Base-by-base conservation (phyloP, 495 filamentous ascomycete species). In the Neurospora sp. region DNA sequence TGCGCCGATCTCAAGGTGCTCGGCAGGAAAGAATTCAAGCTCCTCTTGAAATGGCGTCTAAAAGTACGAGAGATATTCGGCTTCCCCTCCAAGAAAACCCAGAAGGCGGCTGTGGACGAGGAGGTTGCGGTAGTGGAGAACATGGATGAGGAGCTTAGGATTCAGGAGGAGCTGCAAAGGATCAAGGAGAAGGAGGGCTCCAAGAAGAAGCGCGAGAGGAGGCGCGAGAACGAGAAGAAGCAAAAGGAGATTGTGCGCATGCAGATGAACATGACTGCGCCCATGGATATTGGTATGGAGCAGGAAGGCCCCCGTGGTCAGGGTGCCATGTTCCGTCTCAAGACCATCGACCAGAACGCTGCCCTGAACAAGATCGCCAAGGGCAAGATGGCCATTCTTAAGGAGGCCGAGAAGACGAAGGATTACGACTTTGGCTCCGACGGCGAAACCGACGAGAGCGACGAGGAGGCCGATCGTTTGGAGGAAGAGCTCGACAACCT, bases 211-310 rank as follows among this genome's bases (percentile, higher is more conserved):
- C 89, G 92, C 72, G 91, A 94, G 76, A 85, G 91, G 73, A 85
- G 93, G 73, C 90, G 87, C 75, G 93, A 94, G 45, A 98, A 98
- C 74, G 94, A 97, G 80, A 89, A 89, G 78, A 97, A 94, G 82
- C 90, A 91, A 74, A 94, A 91, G 80, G 94, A 97, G 72, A 94
- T 97, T 71, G 85, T 94, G 39, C 91, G 96, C 68, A 89, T 98
- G 91, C 96, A 99, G 82, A 88, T 99, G 85, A 89, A 97, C 81
- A 98, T 99, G 96, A 93, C 90, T 17, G 91, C 93, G 1, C 95
- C 96, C 17, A 94, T 92, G 85, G 96, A 99, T 73, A 96, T 99
- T 75, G 96, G 96, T 74, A 90, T 96, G 84, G 95, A 98, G 79
- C 93, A 97, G 79, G 83, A 86, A n/a, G 92, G 92, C 14, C 90